A percentile compares a stretch with the other conserved stretches of the same genome.
These are phyloP conservation scores for Paraphoma chrysanthemicola DNA, from an alignment of 2,329 filamentous ascomycete species.

Conservation along the genomic window DNA sequence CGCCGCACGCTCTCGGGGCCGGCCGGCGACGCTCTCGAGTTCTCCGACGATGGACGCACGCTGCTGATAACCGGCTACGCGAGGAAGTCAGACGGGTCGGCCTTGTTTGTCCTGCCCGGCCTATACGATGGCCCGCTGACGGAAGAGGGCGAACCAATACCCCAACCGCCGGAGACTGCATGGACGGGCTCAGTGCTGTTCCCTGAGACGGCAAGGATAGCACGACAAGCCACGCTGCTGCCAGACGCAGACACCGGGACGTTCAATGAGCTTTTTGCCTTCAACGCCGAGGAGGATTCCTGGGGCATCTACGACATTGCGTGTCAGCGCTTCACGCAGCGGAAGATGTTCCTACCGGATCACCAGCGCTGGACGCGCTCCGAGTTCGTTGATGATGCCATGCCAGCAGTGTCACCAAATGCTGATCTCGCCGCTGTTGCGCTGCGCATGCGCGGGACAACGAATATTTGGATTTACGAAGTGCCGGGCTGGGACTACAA, in stretches of 20 bases:
- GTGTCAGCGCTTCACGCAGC: constrained; percentile 46
- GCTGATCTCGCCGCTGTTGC: constrained; percentile 48
- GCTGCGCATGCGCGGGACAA: constrained; percentile 45
- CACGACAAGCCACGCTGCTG: constrained; percentile 48
- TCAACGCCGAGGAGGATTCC: constrained; percentile 48
- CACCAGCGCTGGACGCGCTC: constrained; percentile 47
- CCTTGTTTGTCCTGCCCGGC: constrained; percentile 47
- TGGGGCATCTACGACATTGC: constrained; percentile 52
- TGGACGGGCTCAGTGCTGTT: constrained; percentile 52
- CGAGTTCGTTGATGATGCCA: constrained; percentile 49
- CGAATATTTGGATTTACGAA: constrained; percentile 49
- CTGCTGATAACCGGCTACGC: constrained; percentile 49
- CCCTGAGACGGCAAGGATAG: constrained; percentile 47
- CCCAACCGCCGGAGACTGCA: constrained; percentile 43
- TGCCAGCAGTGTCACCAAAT: constrained; percentile 49
- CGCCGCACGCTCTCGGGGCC: constrained; percentile 46
- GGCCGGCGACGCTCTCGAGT: constrained; percentile 46
- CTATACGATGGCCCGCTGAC: constrained; percentile 49
- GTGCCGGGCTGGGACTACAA: constrained; percentile 46
- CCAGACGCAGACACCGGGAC: constrained; percentile 48
- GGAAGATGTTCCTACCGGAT: constrained; percentile 48
- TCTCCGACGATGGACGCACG: constrained; percentile 49
- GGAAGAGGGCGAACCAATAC: constrained; percentile 48
- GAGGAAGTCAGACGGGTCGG: constrained; percentile 44
- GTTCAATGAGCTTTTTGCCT: constrained; percentile 50